These are phyloP conservation scores for Oryza rufipogon DNA, from an alignment of 176 grass and related monocot species.

Conservation along the genomic window DNA sequence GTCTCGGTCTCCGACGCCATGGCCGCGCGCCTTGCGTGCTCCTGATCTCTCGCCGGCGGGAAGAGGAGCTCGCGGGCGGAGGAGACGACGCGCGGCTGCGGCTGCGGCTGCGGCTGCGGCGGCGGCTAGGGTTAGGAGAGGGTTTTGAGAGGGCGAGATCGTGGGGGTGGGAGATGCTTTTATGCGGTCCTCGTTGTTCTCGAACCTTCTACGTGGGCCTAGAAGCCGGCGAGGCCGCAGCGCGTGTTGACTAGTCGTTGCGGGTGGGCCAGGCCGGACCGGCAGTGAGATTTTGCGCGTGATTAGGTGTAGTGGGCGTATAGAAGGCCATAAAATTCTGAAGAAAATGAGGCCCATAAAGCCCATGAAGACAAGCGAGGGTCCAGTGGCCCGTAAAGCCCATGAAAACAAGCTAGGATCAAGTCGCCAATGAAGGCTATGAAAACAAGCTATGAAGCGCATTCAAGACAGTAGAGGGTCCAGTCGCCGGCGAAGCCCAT, in stretches of 20 bases:
- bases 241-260: neutral
- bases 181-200: slow-evolving; percentile 44
- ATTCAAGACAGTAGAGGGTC: no score
- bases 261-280: neutral
- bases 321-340: no score
- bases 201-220: slow-evolving; percentile 61
- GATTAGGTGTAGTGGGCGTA: no score
- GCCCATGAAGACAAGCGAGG: no score
- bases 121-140: slow-evolving; percentile 56
- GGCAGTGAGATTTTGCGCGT: no score
- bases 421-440: no score
- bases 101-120: slow-evolving; percentile 41
- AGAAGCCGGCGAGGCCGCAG: slow-evolving; percentile 28
- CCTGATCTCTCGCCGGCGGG: neutral
- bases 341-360: no score
- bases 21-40: neutral
- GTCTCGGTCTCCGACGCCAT: slow-evolving; percentile 83
- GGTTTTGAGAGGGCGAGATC: slow-evolving; percentile 12
- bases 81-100: slow-evolving; percentile 21
- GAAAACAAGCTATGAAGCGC: no score
- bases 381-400: no score
- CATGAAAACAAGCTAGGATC: no score
- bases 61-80: neutral
- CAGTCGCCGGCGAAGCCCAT: no score
- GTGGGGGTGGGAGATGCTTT: slow-evolving; percentile 22